Evolutionary conservation across 345 rosid species (phyloP), one percentile per base, ranked within the genome.

Genomic region (Gossypium longicalyx): DNA sequence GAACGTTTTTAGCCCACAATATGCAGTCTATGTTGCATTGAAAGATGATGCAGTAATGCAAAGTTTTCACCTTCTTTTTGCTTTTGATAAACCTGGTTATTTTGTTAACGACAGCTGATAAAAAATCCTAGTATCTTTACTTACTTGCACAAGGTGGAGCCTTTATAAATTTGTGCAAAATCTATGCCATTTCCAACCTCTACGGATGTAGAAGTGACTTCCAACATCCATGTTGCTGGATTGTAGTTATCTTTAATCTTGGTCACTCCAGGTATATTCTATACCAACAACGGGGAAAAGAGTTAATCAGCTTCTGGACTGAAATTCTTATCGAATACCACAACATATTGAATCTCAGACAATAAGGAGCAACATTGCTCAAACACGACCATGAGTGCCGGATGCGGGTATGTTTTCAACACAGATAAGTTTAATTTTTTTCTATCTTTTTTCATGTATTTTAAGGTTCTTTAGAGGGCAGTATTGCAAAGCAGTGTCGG

Each of bases 181-280:
- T 91, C 94, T 9, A 87, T 51, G 15, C 88, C 81, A 48, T 80
- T 85, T 69, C 86, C 85, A 67, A 70, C 61, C 83, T 93, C 94
- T 29, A 83, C 75, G 11, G 90, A 88, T 62, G 72, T 73, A 61
- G 90, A 88, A 77, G 91, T 86, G 41, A 88, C 84, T 49, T 89
- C 94, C 68, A 93, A 66, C 87, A 91, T 83, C 97, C 97, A 91
- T 57, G 97, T 91, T 62, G 97, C 89, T 25, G 98, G 98, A 77
- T 93, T 93, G 67, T 83, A 84, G 47, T 86, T 91, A 51, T 85
- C 83, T 81, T 51, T 87, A 20, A 91, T 88, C 80, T 87, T 88
- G 1, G 83, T 74, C 72, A 86, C 90, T 27, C 92, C 90, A 59
- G 83, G 72, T 17, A 93, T 44, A 25, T 44, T 23, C 75, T 72